phyloP scores from a whole-genome alignment of 2,329 filamentous ascomycete species.

The Verticillium nubilum region DNA sequence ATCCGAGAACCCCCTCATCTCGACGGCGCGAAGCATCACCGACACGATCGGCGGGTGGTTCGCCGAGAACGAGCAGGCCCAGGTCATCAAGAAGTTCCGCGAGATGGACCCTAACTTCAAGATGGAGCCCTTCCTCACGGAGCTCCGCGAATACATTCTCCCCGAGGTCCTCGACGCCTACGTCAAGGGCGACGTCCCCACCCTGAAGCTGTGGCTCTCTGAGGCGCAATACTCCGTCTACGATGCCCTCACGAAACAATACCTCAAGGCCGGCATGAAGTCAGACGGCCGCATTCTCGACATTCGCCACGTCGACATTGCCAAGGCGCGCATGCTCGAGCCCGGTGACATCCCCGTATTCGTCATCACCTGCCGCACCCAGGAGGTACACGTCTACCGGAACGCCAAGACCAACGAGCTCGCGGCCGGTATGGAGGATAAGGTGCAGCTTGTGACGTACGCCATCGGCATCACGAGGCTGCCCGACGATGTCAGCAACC shows the following conservation, averaged over 20 bases:
- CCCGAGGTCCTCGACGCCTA: slow-evolving; percentile 97
- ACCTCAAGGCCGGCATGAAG: slow-evolving; percentile 86
- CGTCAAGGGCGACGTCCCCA: slow-evolving; percentile 90
- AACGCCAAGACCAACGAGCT: slow-evolving; percentile 86
- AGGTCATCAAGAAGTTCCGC: slow-evolving; percentile 96
- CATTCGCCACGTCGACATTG: slow-evolving; percentile 87
- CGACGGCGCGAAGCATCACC: slow-evolving; percentile 87
- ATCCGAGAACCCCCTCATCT: slow-evolving; percentile 93
- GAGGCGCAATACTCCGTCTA: slow-evolving; percentile 97
- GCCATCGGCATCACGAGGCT: slow-evolving; percentile 93
- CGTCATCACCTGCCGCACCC: slow-evolving; percentile 92
- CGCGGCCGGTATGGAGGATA: slow-evolving; percentile 96
- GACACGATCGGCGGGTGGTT: slow-evolving; percentile 94
- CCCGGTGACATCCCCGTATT: slow-evolving; percentile 90
- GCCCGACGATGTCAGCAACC: slow-evolving; percentile 93
- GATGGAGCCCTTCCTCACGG: slow-evolving; percentile 87
- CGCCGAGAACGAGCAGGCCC: slow-evolving; percentile 95
- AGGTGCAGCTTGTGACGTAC: slow-evolving; percentile 96
- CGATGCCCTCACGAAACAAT: slow-evolving; percentile 93
- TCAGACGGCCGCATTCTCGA: slow-evolving; percentile 94
- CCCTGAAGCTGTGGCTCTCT: slow-evolving; percentile 89
- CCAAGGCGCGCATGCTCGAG: slow-evolving; percentile 74
- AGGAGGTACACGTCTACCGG: slow-evolving; percentile 95
- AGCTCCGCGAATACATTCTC: slow-evolving; percentile 95
- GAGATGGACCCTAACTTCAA: slow-evolving; percentile 95